Percentiles rank a stretch among this genome's conserved stretches.
Evolutionary conservation across 1,139 yeast genomes (phyloP).

Genomic region (Nematodospora anomalae): DNA sequence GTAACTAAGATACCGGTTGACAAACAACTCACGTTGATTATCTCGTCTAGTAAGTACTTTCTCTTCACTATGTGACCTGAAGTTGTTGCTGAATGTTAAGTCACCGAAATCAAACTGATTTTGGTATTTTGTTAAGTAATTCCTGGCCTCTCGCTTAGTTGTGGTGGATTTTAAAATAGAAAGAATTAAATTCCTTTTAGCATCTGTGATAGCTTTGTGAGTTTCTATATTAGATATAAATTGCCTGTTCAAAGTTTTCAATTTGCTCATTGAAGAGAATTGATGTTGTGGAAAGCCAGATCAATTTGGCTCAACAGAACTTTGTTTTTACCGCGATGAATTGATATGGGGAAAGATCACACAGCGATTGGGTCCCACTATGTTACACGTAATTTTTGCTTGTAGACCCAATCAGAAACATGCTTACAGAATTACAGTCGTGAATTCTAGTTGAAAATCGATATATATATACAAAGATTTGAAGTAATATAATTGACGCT

Average conservation of each 20-base stretch:
- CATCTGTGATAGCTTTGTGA: constrained; percentile 34
- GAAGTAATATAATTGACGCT: no score
- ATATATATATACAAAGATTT: no score
- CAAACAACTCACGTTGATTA: constrained; percentile 37
- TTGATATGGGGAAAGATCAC: constrained; percentile 1
- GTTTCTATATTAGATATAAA: constrained; percentile 42
- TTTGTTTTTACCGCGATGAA: constrained; percentile 2
- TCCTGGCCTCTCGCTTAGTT: constrained; percentile 71
- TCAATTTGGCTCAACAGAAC: not conserved
- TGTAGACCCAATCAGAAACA: no score
- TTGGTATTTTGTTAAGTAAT: constrained; percentile 61
- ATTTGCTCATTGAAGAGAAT: constrained; percentile 28
- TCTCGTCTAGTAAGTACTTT: constrained; percentile 22
- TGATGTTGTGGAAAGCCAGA: not conserved
- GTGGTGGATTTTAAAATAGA: constrained; percentile 74
- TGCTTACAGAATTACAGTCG: no score
- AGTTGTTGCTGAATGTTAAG: constrained; percentile 14
- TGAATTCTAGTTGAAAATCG: no score
- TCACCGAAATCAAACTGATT: constrained; percentile 36
- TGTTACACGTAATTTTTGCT: no score
- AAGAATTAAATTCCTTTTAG: constrained; percentile 56
- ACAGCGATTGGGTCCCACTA: no score
- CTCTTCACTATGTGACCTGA: constrained; percentile 12
- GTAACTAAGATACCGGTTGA: constrained; percentile 41
- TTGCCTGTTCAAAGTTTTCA: constrained; percentile 29